Conservation (phyloP, 148 eudicot genomes). For the Selenicereus undatus region DNA sequence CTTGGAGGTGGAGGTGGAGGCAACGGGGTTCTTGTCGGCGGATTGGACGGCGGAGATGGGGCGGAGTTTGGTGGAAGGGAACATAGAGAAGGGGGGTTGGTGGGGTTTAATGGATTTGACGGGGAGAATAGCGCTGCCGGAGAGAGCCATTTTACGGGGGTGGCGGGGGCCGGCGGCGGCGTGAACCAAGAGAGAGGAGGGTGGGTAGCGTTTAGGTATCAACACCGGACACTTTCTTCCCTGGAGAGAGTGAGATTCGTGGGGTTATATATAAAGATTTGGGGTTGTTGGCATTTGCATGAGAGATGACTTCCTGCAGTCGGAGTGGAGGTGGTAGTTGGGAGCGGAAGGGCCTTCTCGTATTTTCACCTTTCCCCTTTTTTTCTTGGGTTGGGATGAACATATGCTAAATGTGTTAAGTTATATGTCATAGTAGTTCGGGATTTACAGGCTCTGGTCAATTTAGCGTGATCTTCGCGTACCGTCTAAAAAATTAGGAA, state of each 20-base stretch:
- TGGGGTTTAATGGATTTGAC: conserved; percentile 13
- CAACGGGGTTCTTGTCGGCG: conserved; percentile 25
- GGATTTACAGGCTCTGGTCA: too few relatives aligned
- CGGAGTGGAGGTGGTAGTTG: conserved; percentile 4
- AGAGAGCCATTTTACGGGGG: conserved; percentile 20
- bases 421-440: too few relatives aligned
- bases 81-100: conserved; percentile 15
- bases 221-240: too few relatives aligned
- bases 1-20: conserved; percentile 15
- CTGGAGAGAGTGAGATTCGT: conserved; percentile 2
- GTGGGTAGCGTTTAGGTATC: neutral
- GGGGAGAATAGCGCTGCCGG: conserved; percentile 20
- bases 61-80: conserved; percentile 37
- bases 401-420: too few relatives aligned
- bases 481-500: too few relatives aligned
- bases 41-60: conserved; percentile 36
- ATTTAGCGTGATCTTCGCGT: too few relatives aligned
- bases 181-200: neutral
- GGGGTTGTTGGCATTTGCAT: conserved; percentile 15
- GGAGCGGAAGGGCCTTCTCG: neutral
- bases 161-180: neutral
- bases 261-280: neutral
- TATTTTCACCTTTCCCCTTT: neutral
- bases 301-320: neutral
- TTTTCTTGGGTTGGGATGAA: too few relatives aligned